Evolutionary conservation across 2,329 filamentous ascomycete genomes (phyloP), one percentile per base, ranked within the genome.

Genomic region (Botrytis sinoallii): DNA sequence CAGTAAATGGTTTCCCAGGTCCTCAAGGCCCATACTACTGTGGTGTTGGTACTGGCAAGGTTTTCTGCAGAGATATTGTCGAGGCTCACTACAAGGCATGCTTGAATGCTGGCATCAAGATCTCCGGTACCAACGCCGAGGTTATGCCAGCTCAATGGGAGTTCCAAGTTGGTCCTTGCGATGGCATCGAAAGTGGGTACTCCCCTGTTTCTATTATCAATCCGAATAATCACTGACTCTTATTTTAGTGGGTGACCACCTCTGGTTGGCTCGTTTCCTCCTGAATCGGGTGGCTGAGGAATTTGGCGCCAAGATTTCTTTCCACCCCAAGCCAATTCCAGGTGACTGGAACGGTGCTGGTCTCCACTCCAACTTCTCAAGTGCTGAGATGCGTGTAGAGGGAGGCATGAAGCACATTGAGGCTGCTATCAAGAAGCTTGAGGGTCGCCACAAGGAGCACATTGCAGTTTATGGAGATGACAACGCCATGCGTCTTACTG

Each of bases 121-220:
- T 99, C 85, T 97, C 95, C 40, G 96, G 96, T 82, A 98, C 96
- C 86, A 99, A 99, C 85, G 96, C 96, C 78, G 96, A 99, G 89
- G 96, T 99, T 82, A 97, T 98, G 93, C 93, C 94, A 77, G 94
- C 93, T 75, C 95, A 98, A 85, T 98, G 95, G 95, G 95, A 98
- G 84, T 98, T 93, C 90, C 95, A 98, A 84, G 93, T 98, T 80
- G 95, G 95, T 74, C 95, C 95, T 77, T 97, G 93, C 85, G 84
- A 86, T 72, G 95, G 94, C 77, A 98, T 98, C 80, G 87, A 91
- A 83, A 92, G 91, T 93, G 84, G 85, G 90, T 76, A 59, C 67
- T 61, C 55, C 55, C 69, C 42, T 65, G 59, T 44, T 44, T 72
- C 57, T 67, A 64, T 66, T 66, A 29, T n/a, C 59, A 71, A 71